Evolutionary conservation across 805 yeast genomes (phyloP).

Genomic region (Barnettozyma wickerhamii): DNA sequence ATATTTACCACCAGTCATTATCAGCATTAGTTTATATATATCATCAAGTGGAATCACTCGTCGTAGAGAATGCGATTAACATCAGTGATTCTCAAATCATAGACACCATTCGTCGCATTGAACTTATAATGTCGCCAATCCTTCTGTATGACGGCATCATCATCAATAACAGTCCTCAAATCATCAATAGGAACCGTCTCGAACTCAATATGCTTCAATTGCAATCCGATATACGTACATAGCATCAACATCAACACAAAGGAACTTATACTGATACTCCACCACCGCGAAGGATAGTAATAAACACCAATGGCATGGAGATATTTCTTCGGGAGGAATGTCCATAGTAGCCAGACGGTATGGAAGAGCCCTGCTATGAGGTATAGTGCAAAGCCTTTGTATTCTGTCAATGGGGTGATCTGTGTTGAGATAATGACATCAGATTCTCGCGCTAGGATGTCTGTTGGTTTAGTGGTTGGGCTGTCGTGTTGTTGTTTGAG

Average conservation of each 20-base stretch:
- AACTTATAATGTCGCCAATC: slow-evolving; percentile 37
- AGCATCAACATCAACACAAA: slow-evolving; percentile 66
- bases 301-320: slow-evolving; percentile 51
- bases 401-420: slow-evolving; percentile 62
- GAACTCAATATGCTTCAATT: slow-evolving; percentile 72
- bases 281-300: slow-evolving; percentile 86
- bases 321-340: slow-evolving; percentile 58
- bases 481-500: not conserved
- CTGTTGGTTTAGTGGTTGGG: slow-evolving; percentile 31
- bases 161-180: slow-evolving; percentile 64
- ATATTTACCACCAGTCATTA: not conserved
- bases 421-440: slow-evolving; percentile 60
- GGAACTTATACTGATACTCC: slow-evolving; percentile 82
- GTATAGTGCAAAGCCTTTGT: slow-evolving; percentile 82
- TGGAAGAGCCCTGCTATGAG: slow-evolving; percentile 58
- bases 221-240: slow-evolving; percentile 66
- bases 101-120: slow-evolving; percentile 73
- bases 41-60: too few species aligned
- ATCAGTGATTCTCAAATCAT: slow-evolving; percentile 74
- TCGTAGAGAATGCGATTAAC: slow-evolving; percentile 63
- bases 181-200: slow-evolving; percentile 58
- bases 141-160: slow-evolving; percentile 33
- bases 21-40: not conserved
- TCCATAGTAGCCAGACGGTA: slow-evolving; percentile 64
- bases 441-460: slow-evolving; percentile 57